Evolutionary conservation across 2,329 filamentous ascomycete species (phyloP).

Genomic region (Colletotrichum sp.): DNA sequence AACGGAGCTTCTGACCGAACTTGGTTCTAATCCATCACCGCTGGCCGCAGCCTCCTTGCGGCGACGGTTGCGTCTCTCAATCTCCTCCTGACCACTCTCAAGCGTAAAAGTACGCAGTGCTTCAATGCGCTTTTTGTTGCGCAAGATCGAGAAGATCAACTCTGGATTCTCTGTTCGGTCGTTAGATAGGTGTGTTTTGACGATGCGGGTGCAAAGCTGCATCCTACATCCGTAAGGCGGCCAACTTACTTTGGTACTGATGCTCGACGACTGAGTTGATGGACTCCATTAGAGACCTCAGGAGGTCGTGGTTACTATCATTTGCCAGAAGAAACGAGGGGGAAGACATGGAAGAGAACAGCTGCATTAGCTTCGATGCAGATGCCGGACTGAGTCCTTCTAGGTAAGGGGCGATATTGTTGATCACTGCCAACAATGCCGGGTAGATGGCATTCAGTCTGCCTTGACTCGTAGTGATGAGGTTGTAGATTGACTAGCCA

Average conservation of each 20-base stretch:
- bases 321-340: constrained; percentile 92
- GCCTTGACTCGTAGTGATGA: constrained; percentile 91
- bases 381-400: constrained; percentile 77
- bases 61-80: constrained; percentile 77
- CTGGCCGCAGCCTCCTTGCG: constrained; percentile 66
- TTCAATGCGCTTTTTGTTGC: constrained; percentile 83
- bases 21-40: constrained; percentile 53
- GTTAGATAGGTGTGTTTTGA: background rate
- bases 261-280: constrained; percentile 92
- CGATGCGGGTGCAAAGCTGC: background rate
- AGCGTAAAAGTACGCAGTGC: constrained; percentile 86
- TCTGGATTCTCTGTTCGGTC: constrained; percentile 73
- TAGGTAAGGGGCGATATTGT: constrained; percentile 88
- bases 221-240: too few relatives aligned
- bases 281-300: constrained; percentile 84
- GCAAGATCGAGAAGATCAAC: constrained; percentile 79
- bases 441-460: constrained; percentile 92
- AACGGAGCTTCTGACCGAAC: constrained; percentile 64
- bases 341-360: constrained; percentile 91
- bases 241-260: constrained; percentile 73
- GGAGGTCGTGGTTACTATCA: constrained; percentile 83
- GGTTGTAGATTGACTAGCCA: constrained; percentile 81
- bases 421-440: constrained; percentile 87
- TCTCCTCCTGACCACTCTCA: constrained; percentile 89
- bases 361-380: constrained; percentile 82